Percentiles rank a stretch among this genome's conserved stretches.
Evolutionary conservation across 2,329 filamentous ascomycete genomes (phyloP).

Genomic region (Chaetomium olivaceum): DNA sequence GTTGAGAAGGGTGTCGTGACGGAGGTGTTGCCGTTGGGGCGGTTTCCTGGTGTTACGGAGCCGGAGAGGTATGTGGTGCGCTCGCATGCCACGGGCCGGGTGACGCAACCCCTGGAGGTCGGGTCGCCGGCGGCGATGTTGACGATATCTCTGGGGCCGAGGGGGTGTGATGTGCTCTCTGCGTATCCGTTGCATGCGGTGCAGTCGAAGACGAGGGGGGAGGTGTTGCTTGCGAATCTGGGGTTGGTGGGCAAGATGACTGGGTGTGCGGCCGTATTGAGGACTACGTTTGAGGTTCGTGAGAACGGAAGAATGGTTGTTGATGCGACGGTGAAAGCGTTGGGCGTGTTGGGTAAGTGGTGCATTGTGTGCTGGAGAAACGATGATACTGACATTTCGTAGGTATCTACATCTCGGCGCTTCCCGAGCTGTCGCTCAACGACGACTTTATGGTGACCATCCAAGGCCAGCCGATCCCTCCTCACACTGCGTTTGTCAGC

Average conservation of each 20-base stretch:
- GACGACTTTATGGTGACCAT: conserved; percentile 74
- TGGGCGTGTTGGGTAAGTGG: conserved; percentile 18
- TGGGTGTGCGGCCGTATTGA: conserved; percentile 73
- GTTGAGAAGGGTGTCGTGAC: conserved; percentile 56
- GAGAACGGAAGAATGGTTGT: conserved; percentile 64
- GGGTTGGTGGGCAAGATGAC: conserved; percentile 89
- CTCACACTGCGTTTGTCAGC: conserved; percentile 62
- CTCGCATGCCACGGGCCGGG: conserved; percentile 65
- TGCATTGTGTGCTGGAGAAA: too few relatives aligned
- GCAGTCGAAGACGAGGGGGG: conserved; percentile 42
- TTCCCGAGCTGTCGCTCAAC: conserved; percentile 61
- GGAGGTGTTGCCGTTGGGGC: conserved; percentile 68
- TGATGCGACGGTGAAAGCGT: conserved; percentile 71
- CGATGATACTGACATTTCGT: neutral
- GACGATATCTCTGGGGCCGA: conserved; percentile 60
- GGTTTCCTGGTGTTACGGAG: conserved; percentile 67
- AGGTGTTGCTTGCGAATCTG: conserved; percentile 64
- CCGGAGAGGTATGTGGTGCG: conserved; percentile 67
- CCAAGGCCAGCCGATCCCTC: conserved; percentile 67
- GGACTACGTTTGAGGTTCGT: conserved; percentile 56
- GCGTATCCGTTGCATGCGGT: conserved; percentile 68
- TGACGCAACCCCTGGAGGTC: conserved; percentile 55
- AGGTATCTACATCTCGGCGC: conserved; percentile 75
- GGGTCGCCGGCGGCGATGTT: conserved; percentile 54
- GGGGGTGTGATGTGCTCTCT: conserved; percentile 79